These are phyloP conservation scores for Jaltomata sinuosa DNA, from an alignment of 257 asterid species.

Conservation along the genomic window DNA sequence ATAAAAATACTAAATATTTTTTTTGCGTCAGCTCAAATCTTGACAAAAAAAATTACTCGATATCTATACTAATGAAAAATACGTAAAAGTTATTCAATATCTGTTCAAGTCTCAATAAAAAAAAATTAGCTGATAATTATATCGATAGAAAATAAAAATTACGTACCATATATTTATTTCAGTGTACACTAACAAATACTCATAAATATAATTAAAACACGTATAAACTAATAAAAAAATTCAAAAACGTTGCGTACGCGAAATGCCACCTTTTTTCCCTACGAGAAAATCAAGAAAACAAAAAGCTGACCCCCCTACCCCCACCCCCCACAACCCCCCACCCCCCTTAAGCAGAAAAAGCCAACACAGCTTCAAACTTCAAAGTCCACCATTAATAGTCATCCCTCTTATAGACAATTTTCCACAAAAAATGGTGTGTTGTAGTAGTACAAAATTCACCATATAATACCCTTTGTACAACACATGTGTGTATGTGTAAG, in stretches of 20 bases:
- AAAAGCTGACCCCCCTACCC: background rate
- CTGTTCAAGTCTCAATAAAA: no score
- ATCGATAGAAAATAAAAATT: background rate
- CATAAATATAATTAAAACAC: background rate
- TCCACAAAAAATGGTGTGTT: background rate
- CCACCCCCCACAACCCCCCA: background rate
- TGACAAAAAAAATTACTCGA: background rate
- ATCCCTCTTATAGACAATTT: background rate
- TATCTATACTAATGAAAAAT: background rate
- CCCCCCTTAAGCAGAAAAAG: background rate
- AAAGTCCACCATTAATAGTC: conserved; percentile 2
- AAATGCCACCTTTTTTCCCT: background rate
- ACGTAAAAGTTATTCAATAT: background rate
- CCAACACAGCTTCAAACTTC: background rate
- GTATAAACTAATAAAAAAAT: background rate
- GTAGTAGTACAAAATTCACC: background rate
- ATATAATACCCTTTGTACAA: background rate
- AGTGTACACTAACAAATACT: background rate
- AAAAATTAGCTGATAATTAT: no score
- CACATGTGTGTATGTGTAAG: background rate
- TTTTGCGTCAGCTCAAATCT: background rate
- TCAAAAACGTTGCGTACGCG: conserved; percentile 7
- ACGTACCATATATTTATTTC: background rate
- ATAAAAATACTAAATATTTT: background rate
- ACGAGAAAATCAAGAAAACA: background rate